These are phyloP conservation scores for Myxozyma sirexii DNA, from an alignment of 805 yeast genomes.

Conservation along the genomic window DNA sequence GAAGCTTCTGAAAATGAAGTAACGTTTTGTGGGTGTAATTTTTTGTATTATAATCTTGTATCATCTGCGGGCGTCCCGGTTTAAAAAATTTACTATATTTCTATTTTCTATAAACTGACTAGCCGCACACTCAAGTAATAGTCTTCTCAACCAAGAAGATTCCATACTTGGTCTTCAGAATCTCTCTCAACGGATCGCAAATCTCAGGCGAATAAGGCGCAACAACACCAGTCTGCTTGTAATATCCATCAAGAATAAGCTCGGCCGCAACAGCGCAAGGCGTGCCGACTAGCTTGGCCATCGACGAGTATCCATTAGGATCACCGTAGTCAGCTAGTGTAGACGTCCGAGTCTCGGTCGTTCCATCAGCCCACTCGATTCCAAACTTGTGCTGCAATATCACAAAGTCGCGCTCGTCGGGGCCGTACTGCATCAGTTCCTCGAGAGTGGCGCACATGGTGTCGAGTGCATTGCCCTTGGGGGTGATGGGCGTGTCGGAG, in stretches of 20 bases:
- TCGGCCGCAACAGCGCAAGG: slow-evolving; percentile 96
- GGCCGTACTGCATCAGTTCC: slow-evolving; percentile 92
- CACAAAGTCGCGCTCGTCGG: slow-evolving; percentile 94
- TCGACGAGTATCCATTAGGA: slow-evolving; percentile 87
- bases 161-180: slow-evolving; percentile 85
- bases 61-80: no score
- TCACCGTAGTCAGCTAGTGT: slow-evolving; percentile 94
- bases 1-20: slow-evolving; percentile 16
- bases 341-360: slow-evolving; percentile 88
- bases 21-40: background rate
- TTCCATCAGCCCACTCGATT: slow-evolving; percentile 93
- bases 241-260: slow-evolving; percentile 80
- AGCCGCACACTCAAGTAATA: slow-evolving; percentile 45
- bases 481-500: slow-evolving; percentile 71
- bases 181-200: slow-evolving; percentile 87
- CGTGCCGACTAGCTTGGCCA: slow-evolving; percentile 98
- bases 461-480: slow-evolving; percentile 93
- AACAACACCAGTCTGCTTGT: slow-evolving; percentile 72
- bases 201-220: slow-evolving; percentile 93
- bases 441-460: slow-evolving; percentile 96
- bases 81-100: no score
- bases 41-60: background rate
- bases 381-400: slow-evolving; percentile 97
- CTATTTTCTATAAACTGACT: background rate
- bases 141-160: slow-evolving; percentile 90